Percentiles rank a stretch among this genome's conserved stretches.
phyloP scores from a whole-genome alignment of 164 flowering plant genomes.

The Tetracentron sinense region DNA sequence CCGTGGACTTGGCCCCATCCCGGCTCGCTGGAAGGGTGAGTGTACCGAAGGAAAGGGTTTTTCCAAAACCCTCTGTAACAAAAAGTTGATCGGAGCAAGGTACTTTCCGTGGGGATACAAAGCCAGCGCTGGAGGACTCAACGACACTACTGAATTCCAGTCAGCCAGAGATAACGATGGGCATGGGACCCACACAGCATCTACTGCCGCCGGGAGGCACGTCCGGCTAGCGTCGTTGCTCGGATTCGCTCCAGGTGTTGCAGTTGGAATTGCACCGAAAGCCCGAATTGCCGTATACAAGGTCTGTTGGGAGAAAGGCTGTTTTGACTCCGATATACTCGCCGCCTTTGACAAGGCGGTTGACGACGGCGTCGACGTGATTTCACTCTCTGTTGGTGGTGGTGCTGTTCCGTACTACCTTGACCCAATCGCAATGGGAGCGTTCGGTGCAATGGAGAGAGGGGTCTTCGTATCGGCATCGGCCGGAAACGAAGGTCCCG shows the following conservation, averaged over 20 bases:
- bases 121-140: constrained; percentile 14
- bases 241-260: constrained; percentile 42
- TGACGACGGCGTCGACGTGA: constrained; percentile 50
- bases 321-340: constrained; percentile 45
- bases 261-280: constrained; percentile 52
- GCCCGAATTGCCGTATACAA: constrained; percentile 57
- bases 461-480: constrained; percentile 46
- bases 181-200: constrained; percentile 66
- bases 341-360: constrained; percentile 50
- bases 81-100: constrained; percentile 48
- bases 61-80: constrained; percentile 33
- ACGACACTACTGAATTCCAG: constrained; percentile 3
- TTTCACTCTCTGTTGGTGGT: constrained; percentile 40
- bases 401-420: neutral
- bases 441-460: constrained; percentile 34
- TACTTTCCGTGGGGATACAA: constrained; percentile 30
- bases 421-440: constrained; percentile 29
- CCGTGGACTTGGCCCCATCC: constrained; percentile 38
- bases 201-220: constrained; percentile 50
- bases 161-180: constrained; percentile 41
- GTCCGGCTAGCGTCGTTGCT: constrained; percentile 29
- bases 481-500: constrained; percentile 50
- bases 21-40: constrained; percentile 45
- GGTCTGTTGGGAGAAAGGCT: constrained; percentile 37
- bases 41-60: constrained; percentile 37